phyloP scores from a whole-genome alignment of 805 yeast genomes.

The Lipomyces oligophaga region DNA sequence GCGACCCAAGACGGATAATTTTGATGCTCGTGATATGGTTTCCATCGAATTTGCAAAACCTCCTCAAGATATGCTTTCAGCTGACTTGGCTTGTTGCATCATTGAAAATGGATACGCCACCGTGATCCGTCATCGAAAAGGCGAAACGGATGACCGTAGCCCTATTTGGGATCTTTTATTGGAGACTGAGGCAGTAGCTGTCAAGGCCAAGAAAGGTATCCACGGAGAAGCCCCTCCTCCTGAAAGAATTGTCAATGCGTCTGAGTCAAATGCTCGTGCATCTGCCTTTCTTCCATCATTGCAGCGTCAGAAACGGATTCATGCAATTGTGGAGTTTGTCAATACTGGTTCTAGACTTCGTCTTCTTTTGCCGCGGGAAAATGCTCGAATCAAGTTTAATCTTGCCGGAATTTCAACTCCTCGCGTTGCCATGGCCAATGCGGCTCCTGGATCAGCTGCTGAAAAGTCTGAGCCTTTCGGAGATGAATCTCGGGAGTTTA shows the following conservation, averaged over 20 bases:
- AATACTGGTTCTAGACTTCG: slow-evolving; percentile 65
- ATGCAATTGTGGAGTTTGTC: slow-evolving; percentile 71
- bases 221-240: slow-evolving; percentile 56
- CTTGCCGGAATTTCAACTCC: slow-evolving; percentile 66
- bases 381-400: slow-evolving; percentile 62
- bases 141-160: slow-evolving; percentile 62
- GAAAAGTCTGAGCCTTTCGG: slow-evolving; percentile 36
- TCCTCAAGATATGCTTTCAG: slow-evolving; percentile 39
- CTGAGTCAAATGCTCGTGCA: slow-evolving; percentile 68
- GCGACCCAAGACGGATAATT: slow-evolving; percentile 56
- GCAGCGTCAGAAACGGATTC: slow-evolving; percentile 58
- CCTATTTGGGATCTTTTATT: slow-evolving; percentile 72
- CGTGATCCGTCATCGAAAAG: slow-evolving; percentile 75
- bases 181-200: slow-evolving; percentile 63
- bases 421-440: slow-evolving; percentile 30
- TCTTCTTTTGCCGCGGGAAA: slow-evolving; percentile 66
- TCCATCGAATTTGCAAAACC: slow-evolving; percentile 40
- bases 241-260: slow-evolving; percentile 70
- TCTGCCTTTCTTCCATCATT: slow-evolving; percentile 68
- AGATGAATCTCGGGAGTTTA: slow-evolving; percentile 52
- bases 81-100: slow-evolving; percentile 57
- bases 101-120: slow-evolving; percentile 68
- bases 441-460: slow-evolving; percentile 35
- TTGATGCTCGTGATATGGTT: slow-evolving; percentile 65
- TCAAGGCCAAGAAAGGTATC: slow-evolving; percentile 56